These are phyloP conservation scores for Penicillium sp. DNA, from an alignment of 2,329 filamentous ascomycete species.

Conservation along the genomic window DNA sequence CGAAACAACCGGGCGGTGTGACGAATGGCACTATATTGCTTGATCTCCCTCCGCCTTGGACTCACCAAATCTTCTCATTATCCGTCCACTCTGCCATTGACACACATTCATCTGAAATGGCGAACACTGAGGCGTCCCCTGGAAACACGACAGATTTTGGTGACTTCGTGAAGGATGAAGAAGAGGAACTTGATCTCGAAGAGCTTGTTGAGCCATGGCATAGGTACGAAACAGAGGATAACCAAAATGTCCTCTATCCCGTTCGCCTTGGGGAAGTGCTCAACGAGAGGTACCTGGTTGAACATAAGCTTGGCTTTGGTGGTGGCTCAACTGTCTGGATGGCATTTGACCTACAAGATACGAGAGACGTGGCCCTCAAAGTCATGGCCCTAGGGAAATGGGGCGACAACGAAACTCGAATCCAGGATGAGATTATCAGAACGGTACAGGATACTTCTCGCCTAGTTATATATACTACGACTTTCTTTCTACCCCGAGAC, in stretches of 20 bases:
- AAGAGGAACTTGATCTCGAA: slow-evolving; percentile 21
- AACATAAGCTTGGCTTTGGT: slow-evolving; percentile 28
- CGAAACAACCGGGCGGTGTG: no score
- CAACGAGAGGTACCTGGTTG: slow-evolving; percentile 25
- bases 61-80: background rate
- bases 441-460: slow-evolving; percentile 19
- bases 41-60: no score
- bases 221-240: slow-evolving; percentile 17
- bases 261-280: slow-evolving; percentile 22
- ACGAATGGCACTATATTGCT: no score
- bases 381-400: slow-evolving; percentile 21
- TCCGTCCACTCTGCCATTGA: background rate
- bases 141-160: slow-evolving; percentile 8
- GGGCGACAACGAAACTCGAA: slow-evolving; percentile 19
- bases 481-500: slow-evolving; percentile 20
- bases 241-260: slow-evolving; percentile 19
- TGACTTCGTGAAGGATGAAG: slow-evolving; percentile 19
- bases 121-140: background rate
- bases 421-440: slow-evolving; percentile 24
- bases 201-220: slow-evolving; percentile 21
- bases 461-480: slow-evolving; percentile 22
- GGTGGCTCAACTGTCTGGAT: slow-evolving; percentile 31
- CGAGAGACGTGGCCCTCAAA: slow-evolving; percentile 27
- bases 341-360: slow-evolving; percentile 22
- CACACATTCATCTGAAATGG: background rate